Percentiles rank a stretch among this genome's conserved stretches.
Evolutionary conservation across 2,329 filamentous ascomycete genomes (phyloP).

Genomic region (Stagonosporopsis vannaccii): DNA sequence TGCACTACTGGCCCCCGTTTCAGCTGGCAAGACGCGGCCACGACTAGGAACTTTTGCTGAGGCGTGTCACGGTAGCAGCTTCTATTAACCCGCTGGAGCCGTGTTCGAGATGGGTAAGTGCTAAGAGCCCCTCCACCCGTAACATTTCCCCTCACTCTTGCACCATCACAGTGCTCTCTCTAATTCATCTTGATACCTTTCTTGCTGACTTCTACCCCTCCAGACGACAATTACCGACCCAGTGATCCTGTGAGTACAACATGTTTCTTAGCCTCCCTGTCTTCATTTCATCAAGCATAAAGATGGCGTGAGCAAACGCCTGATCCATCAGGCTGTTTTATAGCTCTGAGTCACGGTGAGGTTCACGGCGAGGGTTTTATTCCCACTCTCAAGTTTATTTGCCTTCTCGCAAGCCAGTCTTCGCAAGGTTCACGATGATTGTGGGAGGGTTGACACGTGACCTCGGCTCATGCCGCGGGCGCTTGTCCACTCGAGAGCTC

Average conservation of each 20-base stretch:
- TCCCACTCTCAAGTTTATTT: background rate
- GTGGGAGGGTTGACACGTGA: constrained; percentile 19
- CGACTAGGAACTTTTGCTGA: constrained; percentile 30
- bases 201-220: constrained; percentile 28
- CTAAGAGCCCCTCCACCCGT: constrained; percentile 27
- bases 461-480: constrained; percentile 25
- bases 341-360: background rate
- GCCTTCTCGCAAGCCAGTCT: background rate
- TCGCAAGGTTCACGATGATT: constrained; percentile 22
- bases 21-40: constrained; percentile 38
- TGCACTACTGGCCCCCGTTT: constrained; percentile 38
- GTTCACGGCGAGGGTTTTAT: background rate
- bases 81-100: constrained; percentile 31
- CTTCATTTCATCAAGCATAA: constrained; percentile 5
- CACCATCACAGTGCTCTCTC: constrained; percentile 36
- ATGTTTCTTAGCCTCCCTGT: constrained; percentile 14
- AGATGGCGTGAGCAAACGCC: background rate
- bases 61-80: constrained; percentile 34
- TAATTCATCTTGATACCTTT: constrained; percentile 24
- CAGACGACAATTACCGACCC: constrained; percentile 39
- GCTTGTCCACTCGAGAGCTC: constrained; percentile 16
- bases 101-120: constrained; percentile 40
- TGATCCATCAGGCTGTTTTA: background rate
- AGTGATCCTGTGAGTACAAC: constrained; percentile 32
- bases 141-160: constrained; percentile 24